phyloP scores from a whole-genome alignment of 495 filamentous ascomycete species.

The Penicillium ochrochloron region DNA sequence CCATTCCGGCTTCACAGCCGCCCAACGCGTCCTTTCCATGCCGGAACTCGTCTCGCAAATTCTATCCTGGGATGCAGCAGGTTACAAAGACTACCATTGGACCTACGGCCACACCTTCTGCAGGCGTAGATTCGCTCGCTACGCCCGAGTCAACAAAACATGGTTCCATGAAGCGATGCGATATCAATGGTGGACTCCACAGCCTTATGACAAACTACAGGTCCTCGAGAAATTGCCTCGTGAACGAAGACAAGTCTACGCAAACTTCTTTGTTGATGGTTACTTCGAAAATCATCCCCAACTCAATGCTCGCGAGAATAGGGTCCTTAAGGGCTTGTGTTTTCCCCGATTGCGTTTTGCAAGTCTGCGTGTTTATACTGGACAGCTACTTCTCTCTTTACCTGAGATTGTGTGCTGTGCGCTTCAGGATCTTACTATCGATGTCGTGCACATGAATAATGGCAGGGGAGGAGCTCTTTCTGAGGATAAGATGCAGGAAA shows the following conservation, averaged over 20 bases:
- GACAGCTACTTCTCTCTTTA: neutral
- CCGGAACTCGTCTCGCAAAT: neutral
- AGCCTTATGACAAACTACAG: neutral
- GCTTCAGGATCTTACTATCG: neutral
- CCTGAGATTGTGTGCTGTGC: neutral
- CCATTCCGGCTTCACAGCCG: neutral
- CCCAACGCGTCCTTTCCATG: neutral
- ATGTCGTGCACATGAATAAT: neutral
- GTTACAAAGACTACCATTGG: neutral
- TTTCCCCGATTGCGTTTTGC: neutral
- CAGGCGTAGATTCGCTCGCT: neutral
- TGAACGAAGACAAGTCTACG: neutral
- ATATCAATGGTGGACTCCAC: neutral
- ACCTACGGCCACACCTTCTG: neutral
- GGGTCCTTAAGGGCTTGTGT: neutral
- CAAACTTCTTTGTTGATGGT: neutral
- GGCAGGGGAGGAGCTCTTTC: neutral
- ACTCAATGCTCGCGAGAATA: neutral
- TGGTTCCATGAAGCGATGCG: constrained; percentile 7
- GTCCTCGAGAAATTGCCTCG: neutral
- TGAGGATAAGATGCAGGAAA: neutral
- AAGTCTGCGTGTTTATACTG: neutral
- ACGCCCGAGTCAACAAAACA: neutral
- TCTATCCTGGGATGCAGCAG: neutral
- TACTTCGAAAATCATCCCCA: neutral